Conservation (phyloP, 2,329 filamentous ascomycete genomes). For the Diaporthe ampelina region DNA sequence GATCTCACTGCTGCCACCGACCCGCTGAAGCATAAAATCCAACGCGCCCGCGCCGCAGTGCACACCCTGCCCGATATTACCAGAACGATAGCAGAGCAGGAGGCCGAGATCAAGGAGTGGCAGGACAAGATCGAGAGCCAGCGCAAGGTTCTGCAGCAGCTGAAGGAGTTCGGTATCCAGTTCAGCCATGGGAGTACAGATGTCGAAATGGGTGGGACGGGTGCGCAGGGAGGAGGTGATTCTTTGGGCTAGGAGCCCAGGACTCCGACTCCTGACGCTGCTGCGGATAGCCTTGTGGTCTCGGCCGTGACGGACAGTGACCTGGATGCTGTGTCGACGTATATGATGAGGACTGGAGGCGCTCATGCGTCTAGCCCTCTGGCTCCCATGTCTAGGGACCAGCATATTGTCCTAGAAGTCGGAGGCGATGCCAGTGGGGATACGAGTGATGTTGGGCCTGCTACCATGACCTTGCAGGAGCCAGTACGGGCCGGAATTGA, state of each 20-base stretch:
- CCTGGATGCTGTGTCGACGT: not conserved
- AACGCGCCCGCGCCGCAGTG: slow-evolving; percentile 79
- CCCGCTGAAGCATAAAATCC: slow-evolving; percentile 84
- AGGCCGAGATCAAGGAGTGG: slow-evolving; percentile 76
- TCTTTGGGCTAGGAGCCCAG: slow-evolving; percentile 38
- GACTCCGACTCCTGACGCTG: slow-evolving; percentile 21
- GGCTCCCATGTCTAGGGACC: not conserved
- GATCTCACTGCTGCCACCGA: slow-evolving; percentile 85
- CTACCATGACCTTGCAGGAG: not conserved
- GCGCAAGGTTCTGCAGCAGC: slow-evolving; percentile 66
- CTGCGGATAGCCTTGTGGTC: slow-evolving; percentile 11
- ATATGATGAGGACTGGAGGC: not conserved
- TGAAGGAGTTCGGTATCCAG: slow-evolving; percentile 65
- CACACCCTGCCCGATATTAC: slow-evolving; percentile 78
- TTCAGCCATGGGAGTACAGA: slow-evolving; percentile 50
- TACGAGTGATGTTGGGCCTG: not conserved
- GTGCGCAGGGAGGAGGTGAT: slow-evolving; percentile 55
- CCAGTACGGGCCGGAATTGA: not conserved
- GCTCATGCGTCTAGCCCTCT: not conserved
- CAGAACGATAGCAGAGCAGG: slow-evolving; percentile 76
- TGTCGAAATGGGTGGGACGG: slow-evolving; percentile 40
- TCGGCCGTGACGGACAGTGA: not conserved
- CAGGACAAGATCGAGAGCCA: slow-evolving; percentile 75
- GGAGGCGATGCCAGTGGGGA: not conserved
- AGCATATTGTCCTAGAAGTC: not conserved